phyloP scores from a whole-genome alignment of 2,329 filamentous ascomycete species.

The Blastomyces percursus region DNA sequence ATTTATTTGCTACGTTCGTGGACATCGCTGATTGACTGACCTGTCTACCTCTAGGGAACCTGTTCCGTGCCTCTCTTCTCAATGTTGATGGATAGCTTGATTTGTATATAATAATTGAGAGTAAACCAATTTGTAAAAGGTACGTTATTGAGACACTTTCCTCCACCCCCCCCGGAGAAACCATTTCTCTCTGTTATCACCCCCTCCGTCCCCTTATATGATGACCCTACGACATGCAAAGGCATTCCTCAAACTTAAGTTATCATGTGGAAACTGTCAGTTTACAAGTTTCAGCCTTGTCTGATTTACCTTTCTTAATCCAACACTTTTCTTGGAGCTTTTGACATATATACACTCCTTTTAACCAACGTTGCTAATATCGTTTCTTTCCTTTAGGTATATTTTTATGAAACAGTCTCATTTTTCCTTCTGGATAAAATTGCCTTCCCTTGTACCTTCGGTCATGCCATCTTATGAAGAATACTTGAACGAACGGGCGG shows the following conservation, averaged over 20 bases:
- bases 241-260: constrained; percentile 60
- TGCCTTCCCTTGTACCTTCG: constrained; percentile 13
- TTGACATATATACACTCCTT: constrained; percentile 17
- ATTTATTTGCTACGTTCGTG: constrained; percentile 6
- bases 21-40: constrained; percentile 7
- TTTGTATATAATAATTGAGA: background rate
- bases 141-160: constrained; percentile 17
- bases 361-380: constrained; percentile 19
- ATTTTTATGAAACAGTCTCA: background rate
- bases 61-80: background rate
- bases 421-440: constrained; percentile 13
- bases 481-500: constrained; percentile 58
- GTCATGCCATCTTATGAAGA: constrained; percentile 41
- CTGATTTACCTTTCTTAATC: constrained; percentile 37
- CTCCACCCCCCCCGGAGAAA: background rate
- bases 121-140: constrained; percentile 33
- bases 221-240: constrained; percentile 54
- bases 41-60: constrained; percentile 1
- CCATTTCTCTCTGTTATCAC: constrained; percentile 9
- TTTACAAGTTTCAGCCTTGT: constrained; percentile 59
- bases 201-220: constrained; percentile 29
- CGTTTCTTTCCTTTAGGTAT: constrained; percentile 7
- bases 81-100: background rate
- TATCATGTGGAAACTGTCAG: constrained; percentile 53
- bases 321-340: constrained; percentile 9